Base-by-base conservation (phyloP, 306 rosid genomes). In the Cajanus cajan region DNA sequence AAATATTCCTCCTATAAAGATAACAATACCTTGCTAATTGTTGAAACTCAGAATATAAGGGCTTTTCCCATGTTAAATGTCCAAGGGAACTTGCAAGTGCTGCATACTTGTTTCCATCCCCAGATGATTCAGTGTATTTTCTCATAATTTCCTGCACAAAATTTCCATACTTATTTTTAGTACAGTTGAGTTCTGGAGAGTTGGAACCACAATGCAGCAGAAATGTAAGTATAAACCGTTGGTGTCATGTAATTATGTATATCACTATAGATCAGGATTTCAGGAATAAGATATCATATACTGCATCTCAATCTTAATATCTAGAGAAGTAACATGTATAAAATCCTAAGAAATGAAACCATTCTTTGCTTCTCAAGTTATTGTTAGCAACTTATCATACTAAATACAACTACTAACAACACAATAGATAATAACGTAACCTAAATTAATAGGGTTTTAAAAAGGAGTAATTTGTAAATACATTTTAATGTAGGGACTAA, bases 21-120 rank as follows among this genome's bases (percentile, higher is more conserved):
- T 13, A 78, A 13, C 59, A 63, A 54, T 86, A 95, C 98, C 95
- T 91, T 55, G 94, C 93, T 87, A 92, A 82, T 59, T 90, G 95
- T 76, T 86, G 90, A 80, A 90, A 92, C 55, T 95, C 98, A 8
- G 97, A 87, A 82, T 88, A 85, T 22, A 80, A 80, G 13, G 97
- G 98, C 72, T 85, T 91, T 55, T 81, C 90, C 98, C 98, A 95
- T 19, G 94, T 86, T 82, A 91, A 83, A 77, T 80, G 82, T 72
- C 98, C 98, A 11, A 92, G 83, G 40, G 98, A 89, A 79, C 98
- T 91, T 39, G 94, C 94, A 73, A 92, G 81, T 66, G 98, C 96
- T 15, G 98, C 97, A 80, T 95, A 85, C 78, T 88, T 86, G 79
- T 87, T 78, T 78, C 96, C 97, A 43, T 50, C 58, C 31, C 88